A percentile compares a stretch with the other conserved stretches of the same genome.
These are phyloP conservation scores for Alternaria sp. DNA, from an alignment of 2,329 filamentous ascomycete genomes.

Conservation along the genomic window DNA sequence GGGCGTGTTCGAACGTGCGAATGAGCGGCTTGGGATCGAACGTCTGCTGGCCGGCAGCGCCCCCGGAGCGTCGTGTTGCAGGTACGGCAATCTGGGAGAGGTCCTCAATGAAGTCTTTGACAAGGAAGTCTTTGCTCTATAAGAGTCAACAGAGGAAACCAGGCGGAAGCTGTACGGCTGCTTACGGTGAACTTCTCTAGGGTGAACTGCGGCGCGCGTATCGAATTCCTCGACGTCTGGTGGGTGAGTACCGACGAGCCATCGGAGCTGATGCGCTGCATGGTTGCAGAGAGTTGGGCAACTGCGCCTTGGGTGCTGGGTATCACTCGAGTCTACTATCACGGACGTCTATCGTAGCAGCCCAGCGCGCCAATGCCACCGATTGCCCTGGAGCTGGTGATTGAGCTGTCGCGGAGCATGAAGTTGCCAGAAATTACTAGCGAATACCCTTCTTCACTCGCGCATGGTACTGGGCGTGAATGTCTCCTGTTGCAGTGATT, in stretches of 20 bases:
- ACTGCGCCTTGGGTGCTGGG: neutral
- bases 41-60: conserved; percentile 49
- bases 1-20: conserved; percentile 83
- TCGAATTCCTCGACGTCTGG: conserved; percentile 48
- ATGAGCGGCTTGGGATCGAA: conserved; percentile 98
- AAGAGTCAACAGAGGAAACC: conserved; percentile 12
- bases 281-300: conserved; percentile 14
- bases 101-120: conserved; percentile 95
- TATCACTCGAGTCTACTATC: conserved; percentile 5
- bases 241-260: conserved; percentile 51
- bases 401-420: conserved; percentile 20
- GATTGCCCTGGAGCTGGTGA: conserved; percentile 14
- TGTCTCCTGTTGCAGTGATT: neutral
- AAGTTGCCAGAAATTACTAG: neutral
- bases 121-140: conserved; percentile 79
- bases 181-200: conserved; percentile 71
- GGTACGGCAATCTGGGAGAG: conserved; percentile 85
- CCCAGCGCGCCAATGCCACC: conserved; percentile 20
- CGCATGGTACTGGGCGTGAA: neutral
- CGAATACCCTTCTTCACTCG: neutral
- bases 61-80: conserved; percentile 78
- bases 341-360: conserved; percentile 14
- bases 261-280: conserved; percentile 49
- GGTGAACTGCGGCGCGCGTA: conserved; percentile 72
- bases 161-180: neutral